Evolutionary conservation across 2,329 filamentous ascomycete species (phyloP).

Genomic region (Fusarium beomiforme): DNA sequence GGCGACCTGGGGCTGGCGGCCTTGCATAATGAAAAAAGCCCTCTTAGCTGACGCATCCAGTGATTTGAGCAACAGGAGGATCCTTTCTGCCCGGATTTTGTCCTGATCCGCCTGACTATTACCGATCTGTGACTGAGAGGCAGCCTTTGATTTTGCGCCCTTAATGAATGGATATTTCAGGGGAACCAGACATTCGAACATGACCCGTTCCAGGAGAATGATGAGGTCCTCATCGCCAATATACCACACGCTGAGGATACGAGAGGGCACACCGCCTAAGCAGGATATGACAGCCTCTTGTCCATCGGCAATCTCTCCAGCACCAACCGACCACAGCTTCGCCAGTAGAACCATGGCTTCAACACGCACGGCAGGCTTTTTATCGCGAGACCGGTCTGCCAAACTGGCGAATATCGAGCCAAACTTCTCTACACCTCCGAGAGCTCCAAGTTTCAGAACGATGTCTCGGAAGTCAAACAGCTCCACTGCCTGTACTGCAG

Average conservation of each 20-base stretch:
- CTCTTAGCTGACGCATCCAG: constrained; percentile 82
- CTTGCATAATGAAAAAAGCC: constrained; percentile 89
- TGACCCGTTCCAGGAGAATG: constrained; percentile 81
- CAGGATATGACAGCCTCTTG: constrained; percentile 79
- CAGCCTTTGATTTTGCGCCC: constrained; percentile 65
- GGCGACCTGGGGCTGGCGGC: constrained; percentile 78
- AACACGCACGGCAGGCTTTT: constrained; percentile 80
- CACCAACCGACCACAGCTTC: constrained; percentile 92
- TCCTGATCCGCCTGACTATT: constrained; percentile 71
- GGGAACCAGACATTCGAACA: constrained; percentile 90
- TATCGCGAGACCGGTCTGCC: constrained; percentile 89
- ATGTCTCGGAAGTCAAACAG: constrained; percentile 84
- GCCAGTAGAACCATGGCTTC: constrained; percentile 87
- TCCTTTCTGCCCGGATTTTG: constrained; percentile 82
- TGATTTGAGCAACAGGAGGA: constrained; percentile 82
- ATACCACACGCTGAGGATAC: constrained; percentile 88
- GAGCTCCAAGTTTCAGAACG: constrained; percentile 80
- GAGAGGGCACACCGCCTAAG: constrained; percentile 84
- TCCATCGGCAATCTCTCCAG: constrained; percentile 84
- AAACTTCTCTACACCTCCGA: constrained; percentile 77
- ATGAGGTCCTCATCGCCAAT: constrained; percentile 90
- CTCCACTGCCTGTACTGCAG: constrained; percentile 86
- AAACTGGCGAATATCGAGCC: constrained; percentile 84
- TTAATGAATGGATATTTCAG: constrained; percentile 81
- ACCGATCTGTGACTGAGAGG: constrained; percentile 61